A percentile compares a stretch with the other conserved stretches of the same genome.
Evolutionary conservation across 2,329 filamentous ascomycete genomes (phyloP).

Genomic region (Talaromyces sp.): DNA sequence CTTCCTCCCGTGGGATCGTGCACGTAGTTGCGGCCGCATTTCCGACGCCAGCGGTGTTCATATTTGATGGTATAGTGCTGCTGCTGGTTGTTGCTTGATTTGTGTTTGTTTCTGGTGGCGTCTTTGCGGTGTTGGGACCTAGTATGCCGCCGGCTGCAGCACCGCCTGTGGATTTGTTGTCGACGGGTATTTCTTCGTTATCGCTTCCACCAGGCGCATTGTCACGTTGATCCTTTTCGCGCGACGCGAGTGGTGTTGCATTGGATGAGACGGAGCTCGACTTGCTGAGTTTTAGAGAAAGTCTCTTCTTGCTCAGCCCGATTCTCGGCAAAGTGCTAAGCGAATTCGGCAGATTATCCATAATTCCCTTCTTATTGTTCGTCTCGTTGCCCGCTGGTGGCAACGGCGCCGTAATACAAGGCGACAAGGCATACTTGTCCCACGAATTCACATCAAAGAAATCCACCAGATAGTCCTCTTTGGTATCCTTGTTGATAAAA

Average conservation of each 20-base stretch:
- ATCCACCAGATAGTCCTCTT: slow-evolving; percentile 75
- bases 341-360: slow-evolving; percentile 39
- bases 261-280: slow-evolving; percentile 7
- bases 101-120: slow-evolving; percentile 30
- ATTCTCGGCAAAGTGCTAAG: slow-evolving; percentile 18
- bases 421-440: slow-evolving; percentile 73
- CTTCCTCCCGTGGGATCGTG: slow-evolving; percentile 54
- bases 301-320: slow-evolving; percentile 31
- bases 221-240: slow-evolving; percentile 18
- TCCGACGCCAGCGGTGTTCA: not conserved
- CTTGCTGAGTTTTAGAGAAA: slow-evolving; percentile 31
- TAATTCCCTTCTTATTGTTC: slow-evolving; percentile 27
- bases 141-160: not conserved
- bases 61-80: slow-evolving; percentile 23
- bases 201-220: slow-evolving; percentile 8
- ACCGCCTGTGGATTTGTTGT: not conserved
- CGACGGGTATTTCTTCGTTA: not conserved
- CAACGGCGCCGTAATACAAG: slow-evolving; percentile 67
- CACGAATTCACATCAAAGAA: slow-evolving; percentile 79
- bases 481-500: slow-evolving; percentile 78
- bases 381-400: slow-evolving; percentile 50
- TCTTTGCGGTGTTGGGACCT: slow-evolving; percentile 17
- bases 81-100: slow-evolving; percentile 22
- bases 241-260: slow-evolving; percentile 17
- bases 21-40: slow-evolving; percentile 25